Base-by-base conservation (phyloP, 805 yeast genomes). In the Suhomyces sp. region DNA sequence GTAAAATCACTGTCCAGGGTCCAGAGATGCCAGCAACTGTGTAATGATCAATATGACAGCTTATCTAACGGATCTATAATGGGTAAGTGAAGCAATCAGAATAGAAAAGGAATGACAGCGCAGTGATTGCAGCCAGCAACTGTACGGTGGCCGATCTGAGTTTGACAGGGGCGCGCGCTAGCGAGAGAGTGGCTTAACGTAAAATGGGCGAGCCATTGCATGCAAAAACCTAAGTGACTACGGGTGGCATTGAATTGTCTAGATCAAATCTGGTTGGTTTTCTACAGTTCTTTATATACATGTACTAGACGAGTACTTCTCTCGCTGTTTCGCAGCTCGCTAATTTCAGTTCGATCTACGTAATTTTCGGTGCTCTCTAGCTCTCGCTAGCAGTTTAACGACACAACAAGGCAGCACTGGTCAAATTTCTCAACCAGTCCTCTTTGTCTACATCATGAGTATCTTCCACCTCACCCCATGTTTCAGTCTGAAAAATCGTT, bases 401-500 rank as follows among this genome's bases (percentile, higher is more conserved):
- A 51, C 73, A 66, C 44, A 73, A 64, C 25, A 75, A 62, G 3
- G 92, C 87, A 25, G 96, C 92, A 57, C 90, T 81, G 33, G 93
- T 84, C 45, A 94, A 78, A 62, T 85, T 84, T 68, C 97, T 84
- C 62, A 89, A 77, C 60, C 96, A 78, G 60, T 94, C 97, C 39
- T 85, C 96, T 67, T 87, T 86, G 62, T 89, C 96, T n/a, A 94
- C 97, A 67, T 94, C 99, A 65, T 94, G 99, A 2, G 98, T 90
- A 64, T 94, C 99, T 71, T 94, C 98, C 21, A 93, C 98, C 69
- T 93, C 97, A 29, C 99, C 99, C 99, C 99, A 94, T 63, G 85
- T 80, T 20, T 83, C 84, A 33, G 96, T 88, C 71, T 94, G 99
- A 69, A 81, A 82, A 31, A 86, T 83, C 12, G 85, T 85, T 64